A percentile compares a stretch with the other conserved stretches of the same genome.
These are phyloP conservation scores for Aspergillus puulaauensis DNA, from an alignment of 2,329 filamentous ascomycete species.

Conservation along the genomic window DNA sequence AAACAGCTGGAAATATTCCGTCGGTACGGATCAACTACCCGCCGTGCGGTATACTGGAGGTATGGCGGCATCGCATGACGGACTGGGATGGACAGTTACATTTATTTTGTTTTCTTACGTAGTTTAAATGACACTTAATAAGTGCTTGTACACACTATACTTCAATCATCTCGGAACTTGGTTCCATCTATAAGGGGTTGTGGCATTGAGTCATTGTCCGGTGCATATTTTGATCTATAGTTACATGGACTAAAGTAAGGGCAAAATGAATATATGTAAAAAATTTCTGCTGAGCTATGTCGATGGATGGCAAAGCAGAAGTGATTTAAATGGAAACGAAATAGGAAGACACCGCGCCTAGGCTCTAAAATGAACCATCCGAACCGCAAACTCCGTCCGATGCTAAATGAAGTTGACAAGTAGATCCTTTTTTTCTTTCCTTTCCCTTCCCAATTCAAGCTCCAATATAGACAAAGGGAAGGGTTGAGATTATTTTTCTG, in stretches of 20 bases:
- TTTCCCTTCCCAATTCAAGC: neutral
- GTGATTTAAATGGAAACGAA: neutral
- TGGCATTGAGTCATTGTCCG: neutral
- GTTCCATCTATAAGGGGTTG: neutral
- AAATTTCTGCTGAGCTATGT: neutral
- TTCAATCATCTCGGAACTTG: neutral
- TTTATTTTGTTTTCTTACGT: neutral
- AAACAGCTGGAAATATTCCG: constrained; percentile 6
- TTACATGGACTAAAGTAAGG: neutral
- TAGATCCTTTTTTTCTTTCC: neutral
- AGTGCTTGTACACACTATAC: neutral
- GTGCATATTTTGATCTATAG: neutral
- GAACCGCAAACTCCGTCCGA: neutral
- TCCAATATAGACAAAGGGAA: neutral
- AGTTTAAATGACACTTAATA: neutral
- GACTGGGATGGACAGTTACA: neutral
- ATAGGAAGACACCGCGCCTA: neutral
- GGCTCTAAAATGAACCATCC: neutral
- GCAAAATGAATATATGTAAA: neutral
- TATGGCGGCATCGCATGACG: neutral
- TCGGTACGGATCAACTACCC: constrained; percentile 7
- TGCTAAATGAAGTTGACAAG: neutral
- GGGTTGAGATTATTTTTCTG: neutral
- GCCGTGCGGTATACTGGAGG: neutral
- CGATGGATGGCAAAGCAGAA: neutral